Evolutionary conservation across 495 filamentous ascomycete species (phyloP).

Genomic region (Entonaema liquescens): DNA sequence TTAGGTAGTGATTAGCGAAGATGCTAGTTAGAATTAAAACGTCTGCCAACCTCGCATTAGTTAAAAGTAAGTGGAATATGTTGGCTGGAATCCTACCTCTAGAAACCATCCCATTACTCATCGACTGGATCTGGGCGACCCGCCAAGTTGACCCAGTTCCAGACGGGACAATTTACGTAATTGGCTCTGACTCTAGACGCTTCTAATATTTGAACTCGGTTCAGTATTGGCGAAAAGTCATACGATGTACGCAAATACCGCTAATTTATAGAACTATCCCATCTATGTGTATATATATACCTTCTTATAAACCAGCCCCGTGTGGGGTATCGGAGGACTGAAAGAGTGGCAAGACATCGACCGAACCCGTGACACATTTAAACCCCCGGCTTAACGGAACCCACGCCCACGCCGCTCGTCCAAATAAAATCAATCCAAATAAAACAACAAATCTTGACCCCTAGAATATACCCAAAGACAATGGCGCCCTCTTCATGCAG

Average conservation of each 20-base stretch:
- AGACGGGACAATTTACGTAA: conserved; percentile 26
- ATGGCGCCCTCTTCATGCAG: neutral
- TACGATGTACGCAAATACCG: conserved; percentile 21
- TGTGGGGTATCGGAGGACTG: neutral
- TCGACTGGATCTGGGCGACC: neutral
- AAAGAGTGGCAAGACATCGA: neutral
- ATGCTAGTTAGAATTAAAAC: neutral
- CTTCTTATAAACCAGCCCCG: neutral
- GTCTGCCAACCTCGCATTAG: conserved; percentile 4
- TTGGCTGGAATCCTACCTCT: conserved; percentile 17
- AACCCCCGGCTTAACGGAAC: neutral
- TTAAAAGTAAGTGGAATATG: neutral
- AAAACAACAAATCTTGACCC: neutral
- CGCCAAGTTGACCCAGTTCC: neutral
- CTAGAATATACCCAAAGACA: neutral
- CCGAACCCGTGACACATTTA: neutral
- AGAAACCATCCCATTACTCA: conserved; percentile 32
- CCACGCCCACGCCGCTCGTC: neutral
- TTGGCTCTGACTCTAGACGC: conserved; percentile 20
- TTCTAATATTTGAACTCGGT: neutral
- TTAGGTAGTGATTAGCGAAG: neutral
- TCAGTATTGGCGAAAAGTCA: conserved; percentile 3
- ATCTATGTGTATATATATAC: neutral
- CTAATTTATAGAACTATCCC: neutral
- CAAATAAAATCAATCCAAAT: too few relatives aligned